phyloP scores from a whole-genome alignment of 2,329 filamentous ascomycete genomes.

The Pyrenochaeta sp. region DNA sequence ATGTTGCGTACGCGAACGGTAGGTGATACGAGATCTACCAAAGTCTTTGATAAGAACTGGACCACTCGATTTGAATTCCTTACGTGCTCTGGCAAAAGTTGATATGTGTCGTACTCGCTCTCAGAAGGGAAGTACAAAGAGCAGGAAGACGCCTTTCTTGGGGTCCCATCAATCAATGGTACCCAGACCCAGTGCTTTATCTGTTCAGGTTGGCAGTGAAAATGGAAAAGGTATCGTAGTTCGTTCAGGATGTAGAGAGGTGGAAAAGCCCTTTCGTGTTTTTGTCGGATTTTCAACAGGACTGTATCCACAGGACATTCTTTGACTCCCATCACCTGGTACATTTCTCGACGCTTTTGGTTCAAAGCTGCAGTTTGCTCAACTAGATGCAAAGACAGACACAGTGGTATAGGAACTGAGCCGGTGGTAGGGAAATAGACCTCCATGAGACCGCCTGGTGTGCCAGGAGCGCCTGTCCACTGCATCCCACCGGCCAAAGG shows the following conservation, averaged over 20 bases:
- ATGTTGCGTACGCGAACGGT: neutral
- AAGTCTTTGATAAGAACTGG: neutral
- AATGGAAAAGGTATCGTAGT: constrained; percentile 21
- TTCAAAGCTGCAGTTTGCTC: constrained; percentile 12
- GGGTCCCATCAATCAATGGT: neutral
- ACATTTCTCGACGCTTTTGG: constrained; percentile 16
- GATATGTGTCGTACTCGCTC: constrained; percentile 18
- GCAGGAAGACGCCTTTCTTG: neutral
- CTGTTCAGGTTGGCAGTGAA: neutral
- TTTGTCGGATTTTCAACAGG: constrained; percentile 13
- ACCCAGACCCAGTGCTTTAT: constrained; percentile 12
- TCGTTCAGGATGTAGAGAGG: neutral
- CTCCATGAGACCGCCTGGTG: neutral
- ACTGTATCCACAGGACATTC: constrained; percentile 20
- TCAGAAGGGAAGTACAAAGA: constrained; percentile 22
- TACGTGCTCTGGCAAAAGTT: constrained; percentile 14
- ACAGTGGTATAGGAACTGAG: constrained; percentile 15
- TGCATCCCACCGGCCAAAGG: constrained; percentile 10
- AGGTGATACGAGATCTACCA: neutral
- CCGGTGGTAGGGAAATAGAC: constrained; percentile 26
- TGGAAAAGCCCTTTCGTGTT: neutral
- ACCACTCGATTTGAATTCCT: neutral
- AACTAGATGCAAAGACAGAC: constrained; percentile 15
- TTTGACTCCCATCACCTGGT: constrained; percentile 21
- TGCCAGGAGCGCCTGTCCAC: constrained; percentile 23